These are phyloP conservation scores for Collybiopsis luxurians DNA, from an alignment of 768 basidiomycete species.

Conservation along the genomic window DNA sequence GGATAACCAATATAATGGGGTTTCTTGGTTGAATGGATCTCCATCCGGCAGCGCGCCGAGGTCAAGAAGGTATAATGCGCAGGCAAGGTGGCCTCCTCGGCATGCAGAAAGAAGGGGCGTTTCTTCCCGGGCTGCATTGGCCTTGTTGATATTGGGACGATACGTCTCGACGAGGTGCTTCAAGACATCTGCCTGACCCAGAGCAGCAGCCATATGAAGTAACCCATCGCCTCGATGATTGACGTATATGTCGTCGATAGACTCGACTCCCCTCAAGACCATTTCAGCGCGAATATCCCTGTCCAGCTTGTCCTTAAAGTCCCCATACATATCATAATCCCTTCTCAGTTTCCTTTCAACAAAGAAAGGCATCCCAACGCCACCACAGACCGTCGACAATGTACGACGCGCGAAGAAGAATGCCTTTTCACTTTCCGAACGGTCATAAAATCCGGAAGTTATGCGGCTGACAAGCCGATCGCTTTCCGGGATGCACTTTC, in stretches of 20 bases:
- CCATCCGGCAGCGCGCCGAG: constrained; percentile 8
- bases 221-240: constrained; percentile 11
- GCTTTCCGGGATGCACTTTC: constrained; percentile 4
- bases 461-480: neutral
- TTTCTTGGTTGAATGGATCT: neutral
- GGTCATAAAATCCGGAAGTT: neutral
- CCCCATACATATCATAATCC: neutral
- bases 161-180: constrained; percentile 8
- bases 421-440: neutral
- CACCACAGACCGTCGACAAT: neutral
- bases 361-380: constrained; percentile 11
- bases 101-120: constrained; percentile 10
- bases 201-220: constrained; percentile 9
- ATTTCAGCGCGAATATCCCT: constrained; percentile 8
- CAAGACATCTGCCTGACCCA: neutral
- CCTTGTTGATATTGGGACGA: constrained; percentile 3
- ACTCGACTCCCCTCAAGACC: constrained; percentile 2
- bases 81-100: constrained; percentile 6
- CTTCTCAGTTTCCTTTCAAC: neutral
- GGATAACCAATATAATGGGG: constrained; percentile 8
- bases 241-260: constrained; percentile 12
- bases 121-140: constrained; percentile 2
- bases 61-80: constrained; percentile 9
- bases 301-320: neutral
- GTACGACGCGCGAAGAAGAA: neutral